Base-by-base conservation (phyloP, 495 filamentous ascomycete genomes). In the Aspergillus incahuasiensis region DNA sequence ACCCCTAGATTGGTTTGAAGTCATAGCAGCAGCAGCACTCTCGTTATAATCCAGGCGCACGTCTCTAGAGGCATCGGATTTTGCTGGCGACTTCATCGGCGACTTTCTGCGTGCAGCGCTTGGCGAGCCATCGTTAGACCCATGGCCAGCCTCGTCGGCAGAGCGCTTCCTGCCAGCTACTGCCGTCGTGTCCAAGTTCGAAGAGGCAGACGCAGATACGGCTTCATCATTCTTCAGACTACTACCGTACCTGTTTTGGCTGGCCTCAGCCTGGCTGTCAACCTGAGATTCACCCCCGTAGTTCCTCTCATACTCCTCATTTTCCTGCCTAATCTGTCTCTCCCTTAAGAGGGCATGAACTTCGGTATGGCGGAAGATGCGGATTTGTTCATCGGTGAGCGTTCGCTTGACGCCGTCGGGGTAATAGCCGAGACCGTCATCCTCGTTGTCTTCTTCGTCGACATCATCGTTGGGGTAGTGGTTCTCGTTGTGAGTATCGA, bases 361-460 rank as follows among this genome's bases (percentile, higher is more conserved):
- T 71, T 98, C 94, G 13, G 86, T 94, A 66, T 94, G 88, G 55
- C 94, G 78, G 65, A 97, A 96, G 38, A 96, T 94, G 16, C 79
- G 83, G 42, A 97, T 89, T 71, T 98, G 88, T 53, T 89, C 88
- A 67, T 96, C 89, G 2, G 95, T 97, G 48, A 98, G 74, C 6
- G 91, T 96, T 6, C 95, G 85, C 67, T 95, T 95, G 51, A 84
- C 82, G 13, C 95, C 92, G 60, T 97, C 92, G 6, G 80, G 74
- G 64, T 97, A 98, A 69, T 91, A 94, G 20, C 92, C 95, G 12
- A 96, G 79, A 7, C 76, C 86, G 60, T 94, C 87, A 15, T 89
- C 85, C 18, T 86, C 79, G 5, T 79, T 75, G 16, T 76, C 61
- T 13, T 61, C 49, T 34, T 68, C 56, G 3, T 68, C 57, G 24